These are phyloP conservation scores for Lycium barbarum DNA, from an alignment of 257 asterid species.

Conservation along the genomic window DNA sequence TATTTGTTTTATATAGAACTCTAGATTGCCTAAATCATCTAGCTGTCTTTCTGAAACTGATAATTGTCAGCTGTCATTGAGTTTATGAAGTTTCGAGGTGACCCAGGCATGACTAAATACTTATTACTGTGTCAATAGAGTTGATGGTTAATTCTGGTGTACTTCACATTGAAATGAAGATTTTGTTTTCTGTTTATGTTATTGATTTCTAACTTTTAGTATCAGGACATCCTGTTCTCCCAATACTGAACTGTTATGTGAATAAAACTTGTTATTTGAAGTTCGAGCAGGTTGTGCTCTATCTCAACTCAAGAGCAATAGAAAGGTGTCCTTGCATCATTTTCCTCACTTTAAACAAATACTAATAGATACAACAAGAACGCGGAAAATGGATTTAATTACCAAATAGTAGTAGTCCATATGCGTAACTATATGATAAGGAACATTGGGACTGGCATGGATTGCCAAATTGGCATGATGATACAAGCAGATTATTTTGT, in stretches of 20 bases:
- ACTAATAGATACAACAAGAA: constrained; percentile 2
- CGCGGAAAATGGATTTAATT: background rate
- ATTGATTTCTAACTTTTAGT: background rate
- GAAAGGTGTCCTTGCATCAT: background rate
- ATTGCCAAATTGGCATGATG: background rate
- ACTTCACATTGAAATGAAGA: no score
- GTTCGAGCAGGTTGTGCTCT: constrained; percentile 15
- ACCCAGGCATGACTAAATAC: background rate
- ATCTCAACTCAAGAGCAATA: background rate
- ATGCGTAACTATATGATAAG: background rate
- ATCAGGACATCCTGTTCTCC: constrained; percentile 18
- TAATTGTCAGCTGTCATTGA: background rate
- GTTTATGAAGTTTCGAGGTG: constrained; percentile 25
- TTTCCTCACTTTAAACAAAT: background rate
- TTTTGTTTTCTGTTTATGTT: background rate
- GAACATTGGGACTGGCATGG: background rate
- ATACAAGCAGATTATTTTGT: no score
- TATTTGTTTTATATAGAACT: background rate
- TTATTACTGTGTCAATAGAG: background rate
- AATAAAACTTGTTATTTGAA: constrained; percentile 10
- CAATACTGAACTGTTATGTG: constrained; percentile 20
- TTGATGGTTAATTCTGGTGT: background rate
- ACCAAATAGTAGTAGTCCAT: background rate
- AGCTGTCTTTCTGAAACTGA: constrained; percentile 6
- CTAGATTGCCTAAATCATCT: background rate